These are phyloP conservation scores for Alternaria sp. DNA, from an alignment of 2,329 filamentous ascomycete genomes.

Conservation along the genomic window DNA sequence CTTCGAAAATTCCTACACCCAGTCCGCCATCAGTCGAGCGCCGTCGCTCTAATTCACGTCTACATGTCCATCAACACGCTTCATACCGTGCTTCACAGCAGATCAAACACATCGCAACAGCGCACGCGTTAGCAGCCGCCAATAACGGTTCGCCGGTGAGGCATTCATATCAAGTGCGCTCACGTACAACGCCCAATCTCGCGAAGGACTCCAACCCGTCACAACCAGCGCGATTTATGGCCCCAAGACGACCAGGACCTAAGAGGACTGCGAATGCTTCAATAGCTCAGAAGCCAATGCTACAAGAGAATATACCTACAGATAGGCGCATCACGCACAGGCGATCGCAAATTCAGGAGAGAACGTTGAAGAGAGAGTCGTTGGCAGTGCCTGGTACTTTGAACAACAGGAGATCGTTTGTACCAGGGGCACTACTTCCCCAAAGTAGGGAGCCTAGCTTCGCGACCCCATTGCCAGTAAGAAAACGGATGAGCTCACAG, in stretches of 20 bases:
- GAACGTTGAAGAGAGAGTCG: constrained; percentile 28
- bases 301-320: constrained; percentile 37
- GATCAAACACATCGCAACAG: constrained; percentile 29
- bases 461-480: constrained; percentile 23
- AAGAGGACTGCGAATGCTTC: constrained; percentile 20
- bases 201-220: constrained; percentile 22
- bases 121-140: constrained; percentile 21
- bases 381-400: constrained; percentile 22
- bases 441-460: constrained; percentile 29
- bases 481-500: constrained; percentile 31
- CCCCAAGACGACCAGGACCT: constrained; percentile 28
- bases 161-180: constrained; percentile 31
- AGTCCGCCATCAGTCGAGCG: constrained; percentile 29
- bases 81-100: constrained; percentile 27
- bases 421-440: constrained; percentile 13
- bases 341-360: constrained; percentile 33
- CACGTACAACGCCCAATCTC: constrained; percentile 45
- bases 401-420: constrained; percentile 29
- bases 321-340: constrained; percentile 24
- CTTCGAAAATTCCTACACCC: constrained; percentile 44
- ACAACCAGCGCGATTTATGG: constrained; percentile 23
- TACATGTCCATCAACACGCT: constrained; percentile 27
- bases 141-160: constrained; percentile 22
- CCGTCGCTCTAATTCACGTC: constrained; percentile 40
- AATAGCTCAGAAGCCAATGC: constrained; percentile 15